These are phyloP conservation scores for Hippophae gyantsensis DNA, from an alignment of 306 rosid genomes.

Conservation along the genomic window DNA sequence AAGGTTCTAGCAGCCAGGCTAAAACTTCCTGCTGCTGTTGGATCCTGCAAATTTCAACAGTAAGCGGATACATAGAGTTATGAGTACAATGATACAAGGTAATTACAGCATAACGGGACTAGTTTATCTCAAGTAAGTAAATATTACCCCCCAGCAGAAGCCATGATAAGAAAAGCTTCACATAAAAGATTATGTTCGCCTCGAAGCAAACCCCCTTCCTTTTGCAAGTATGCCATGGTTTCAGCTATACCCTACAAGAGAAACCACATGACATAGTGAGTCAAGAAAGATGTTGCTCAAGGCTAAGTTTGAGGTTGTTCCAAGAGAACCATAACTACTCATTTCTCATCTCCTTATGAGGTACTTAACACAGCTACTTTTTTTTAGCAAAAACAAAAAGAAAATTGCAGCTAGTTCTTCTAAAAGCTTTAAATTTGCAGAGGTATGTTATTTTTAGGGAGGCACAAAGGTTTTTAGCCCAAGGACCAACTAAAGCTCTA, in stretches of 20 bases:
- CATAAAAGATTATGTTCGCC: slow-evolving; percentile 94
- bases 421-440: no score
- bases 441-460: no score
- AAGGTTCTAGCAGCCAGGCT: slow-evolving; percentile 84
- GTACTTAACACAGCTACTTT: not conserved
- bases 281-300: slow-evolving; percentile 10
- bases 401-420: no score
- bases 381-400: not conserved
- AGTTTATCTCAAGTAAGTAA: slow-evolving; percentile 7
- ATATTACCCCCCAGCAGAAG: slow-evolving; percentile 89
- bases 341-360: not conserved
- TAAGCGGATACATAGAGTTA: slow-evolving; percentile 8
- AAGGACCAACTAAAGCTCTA: no score
- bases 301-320: not conserved
- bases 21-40: slow-evolving; percentile 98
- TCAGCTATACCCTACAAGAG: slow-evolving; percentile 78
- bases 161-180: slow-evolving; percentile 99
- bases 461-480: no score
- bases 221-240: slow-evolving; percentile 75
- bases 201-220: slow-evolving; percentile 74
- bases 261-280: slow-evolving; percentile 25
- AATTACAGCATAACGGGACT: not conserved
- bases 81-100: not conserved
- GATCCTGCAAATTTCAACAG: slow-evolving; percentile 40
- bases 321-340: no score